Evolutionary conservation across 495 filamentous ascomycete genomes (phyloP).

Genomic region (Penicillium soppii): DNA sequence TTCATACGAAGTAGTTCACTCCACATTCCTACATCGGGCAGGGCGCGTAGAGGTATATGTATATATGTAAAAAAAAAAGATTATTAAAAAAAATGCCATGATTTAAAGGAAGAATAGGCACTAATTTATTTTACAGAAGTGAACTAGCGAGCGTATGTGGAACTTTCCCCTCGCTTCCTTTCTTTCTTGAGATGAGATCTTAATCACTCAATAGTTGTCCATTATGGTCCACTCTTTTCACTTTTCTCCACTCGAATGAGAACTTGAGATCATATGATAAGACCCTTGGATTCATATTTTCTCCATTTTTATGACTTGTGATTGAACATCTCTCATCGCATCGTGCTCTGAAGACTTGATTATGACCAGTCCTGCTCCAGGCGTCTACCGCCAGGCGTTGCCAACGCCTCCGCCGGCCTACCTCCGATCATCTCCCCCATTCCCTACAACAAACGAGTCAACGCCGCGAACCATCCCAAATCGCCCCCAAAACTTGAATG

Average conservation of each 20-base stretch:
- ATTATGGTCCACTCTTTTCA: background rate
- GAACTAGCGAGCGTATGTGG: background rate
- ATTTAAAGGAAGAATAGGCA: too few relatives aligned
- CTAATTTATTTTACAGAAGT: background rate
- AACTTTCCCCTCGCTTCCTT: background rate
- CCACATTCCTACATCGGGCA: too few relatives aligned
- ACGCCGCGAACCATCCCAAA: constrained; percentile 24
- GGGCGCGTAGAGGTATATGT: too few relatives aligned
- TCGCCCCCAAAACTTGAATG: constrained; percentile 19
- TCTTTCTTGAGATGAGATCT: background rate
- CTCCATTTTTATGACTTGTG: too few relatives aligned
- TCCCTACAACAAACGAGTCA: constrained; percentile 22
- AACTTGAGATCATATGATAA: too few relatives aligned
- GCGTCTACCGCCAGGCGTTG: constrained; percentile 30
- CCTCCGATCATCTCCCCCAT: constrained; percentile 39
- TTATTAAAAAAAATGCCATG: too few relatives aligned
- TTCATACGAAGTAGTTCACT: too few relatives aligned
- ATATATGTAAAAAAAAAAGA: too few relatives aligned
- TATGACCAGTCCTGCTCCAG: constrained; percentile 35
- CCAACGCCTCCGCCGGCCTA: constrained; percentile 45
- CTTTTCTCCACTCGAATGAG: too few relatives aligned
- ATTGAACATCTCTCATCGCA: too few relatives aligned
- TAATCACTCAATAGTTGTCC: too few relatives aligned
- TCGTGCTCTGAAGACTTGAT: background rate
- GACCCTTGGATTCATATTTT: too few relatives aligned